Evolutionary conservation across 73 alveolate species (phyloP).

Genomic region (Uronychia setigera): DNA sequence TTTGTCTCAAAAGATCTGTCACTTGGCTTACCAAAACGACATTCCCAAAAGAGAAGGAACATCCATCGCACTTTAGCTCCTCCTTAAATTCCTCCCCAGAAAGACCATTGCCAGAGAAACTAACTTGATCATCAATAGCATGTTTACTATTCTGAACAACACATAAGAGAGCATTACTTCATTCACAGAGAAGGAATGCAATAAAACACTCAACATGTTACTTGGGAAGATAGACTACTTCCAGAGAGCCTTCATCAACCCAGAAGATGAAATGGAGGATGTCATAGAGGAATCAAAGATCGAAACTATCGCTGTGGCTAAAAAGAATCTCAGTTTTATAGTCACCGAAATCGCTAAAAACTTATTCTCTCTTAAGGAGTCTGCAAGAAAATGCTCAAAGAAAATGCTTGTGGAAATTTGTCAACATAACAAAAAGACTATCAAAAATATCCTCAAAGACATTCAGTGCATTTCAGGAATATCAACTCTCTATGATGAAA

Average conservation of each 20-base stretch:
- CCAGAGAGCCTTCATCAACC: not conserved
- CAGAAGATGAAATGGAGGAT: constrained; percentile 2
- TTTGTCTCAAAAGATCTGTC: constrained; percentile 52
- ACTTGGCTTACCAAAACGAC: constrained; percentile 42
- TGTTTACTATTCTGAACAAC: constrained; percentile 22
- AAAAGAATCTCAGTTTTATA: not conserved
- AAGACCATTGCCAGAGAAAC: not conserved
- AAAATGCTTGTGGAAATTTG: not conserved
- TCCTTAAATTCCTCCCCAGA: constrained; percentile 38
- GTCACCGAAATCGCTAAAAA: not conserved
- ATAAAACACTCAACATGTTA: constrained; percentile 2
- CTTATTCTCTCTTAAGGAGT: not conserved
- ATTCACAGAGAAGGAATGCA: constrained; percentile 32
- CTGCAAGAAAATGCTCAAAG: not conserved
- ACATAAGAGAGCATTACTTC: constrained; percentile 22
- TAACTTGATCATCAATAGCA: constrained; percentile 11
- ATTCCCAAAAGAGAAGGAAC: constrained; percentile 57
- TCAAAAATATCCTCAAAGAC: not conserved
- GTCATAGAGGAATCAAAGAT: not conserved
- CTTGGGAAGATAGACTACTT: constrained; percentile 30
- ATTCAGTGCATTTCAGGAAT: not conserved
- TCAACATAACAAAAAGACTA: not conserved
- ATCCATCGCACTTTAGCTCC: constrained; percentile 22
- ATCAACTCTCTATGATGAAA: not conserved
- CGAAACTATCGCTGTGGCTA: not conserved